phyloP scores from a whole-genome alignment of 2,329 filamentous ascomycete species.

The Ophiosphaerella herpotricha region DNA sequence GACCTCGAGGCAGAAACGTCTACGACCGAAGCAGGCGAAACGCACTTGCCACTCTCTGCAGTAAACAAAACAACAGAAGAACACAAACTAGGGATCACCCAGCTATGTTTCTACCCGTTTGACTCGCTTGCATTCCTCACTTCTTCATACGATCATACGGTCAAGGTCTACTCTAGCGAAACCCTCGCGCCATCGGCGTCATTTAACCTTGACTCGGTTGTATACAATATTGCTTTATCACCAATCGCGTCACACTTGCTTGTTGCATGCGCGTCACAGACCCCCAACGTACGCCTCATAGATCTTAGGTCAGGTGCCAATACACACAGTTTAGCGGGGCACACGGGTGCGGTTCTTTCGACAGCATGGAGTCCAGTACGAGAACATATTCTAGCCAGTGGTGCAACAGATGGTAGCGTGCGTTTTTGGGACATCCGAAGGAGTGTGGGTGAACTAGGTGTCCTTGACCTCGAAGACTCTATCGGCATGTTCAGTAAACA shows the following conservation, averaged over 20 bases:
- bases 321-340: slow-evolving; percentile 56
- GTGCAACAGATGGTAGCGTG: slow-evolving; percentile 81
- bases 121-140: slow-evolving; percentile 76
- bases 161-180: slow-evolving; percentile 75
- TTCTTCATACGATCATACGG: slow-evolving; percentile 75
- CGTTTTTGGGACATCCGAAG: slow-evolving; percentile 87
- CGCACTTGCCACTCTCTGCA: slow-evolving; percentile 32
- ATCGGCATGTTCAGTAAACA: slow-evolving; percentile 64
- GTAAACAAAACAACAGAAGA: slow-evolving; percentile 37
- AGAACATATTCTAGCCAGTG: slow-evolving; percentile 80
- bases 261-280: slow-evolving; percentile 86
- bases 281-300: slow-evolving; percentile 80
- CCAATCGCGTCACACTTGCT: slow-evolving; percentile 73
- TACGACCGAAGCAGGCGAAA: slow-evolving; percentile 18
- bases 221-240: slow-evolving; percentile 80
- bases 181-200: slow-evolving; percentile 64
- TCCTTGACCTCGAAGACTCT: slow-evolving; percentile 83
- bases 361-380: slow-evolving; percentile 80
- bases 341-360: slow-evolving; percentile 61
- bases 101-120: slow-evolving; percentile 78
- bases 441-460: slow-evolving; percentile 74
- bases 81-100: slow-evolving; percentile 74
- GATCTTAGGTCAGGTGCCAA: slow-evolving; percentile 82
- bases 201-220: slow-evolving; percentile 69
- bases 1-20: slow-evolving; percentile 65